Conservation (phyloP, 371 early-diverging fungal species). For the Mucor lusitanicus region DNA sequence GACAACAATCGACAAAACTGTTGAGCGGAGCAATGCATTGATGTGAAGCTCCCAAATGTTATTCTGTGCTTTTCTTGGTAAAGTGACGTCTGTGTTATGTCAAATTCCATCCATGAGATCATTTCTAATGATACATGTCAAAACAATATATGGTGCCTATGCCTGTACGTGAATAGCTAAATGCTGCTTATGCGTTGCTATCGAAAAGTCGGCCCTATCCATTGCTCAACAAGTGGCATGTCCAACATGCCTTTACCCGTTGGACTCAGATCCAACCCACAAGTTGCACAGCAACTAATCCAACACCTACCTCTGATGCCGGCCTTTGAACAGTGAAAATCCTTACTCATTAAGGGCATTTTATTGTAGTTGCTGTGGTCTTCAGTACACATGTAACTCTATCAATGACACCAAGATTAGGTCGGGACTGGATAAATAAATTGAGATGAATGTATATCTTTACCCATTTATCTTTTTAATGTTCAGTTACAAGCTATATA, state of each 20-base stretch:
- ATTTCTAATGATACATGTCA: too few species aligned
- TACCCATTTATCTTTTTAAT: conserved; percentile 7
- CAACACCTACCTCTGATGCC: neutral
- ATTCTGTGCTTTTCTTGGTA: too few species aligned
- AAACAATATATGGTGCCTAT: too few species aligned
- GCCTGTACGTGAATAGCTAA: too few species aligned
- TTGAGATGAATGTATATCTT: conserved; percentile 1
- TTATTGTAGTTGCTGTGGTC: conserved; percentile 19
- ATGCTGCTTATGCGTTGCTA: too few species aligned
- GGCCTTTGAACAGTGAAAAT: neutral
- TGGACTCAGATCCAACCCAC: neutral
- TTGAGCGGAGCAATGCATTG: neutral
- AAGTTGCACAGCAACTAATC: neutral
- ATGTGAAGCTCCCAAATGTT: too few species aligned
- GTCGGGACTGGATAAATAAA: neutral
- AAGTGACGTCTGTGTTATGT: too few species aligned
- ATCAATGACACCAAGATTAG: conserved; percentile 16
- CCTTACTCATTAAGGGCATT: conserved; percentile 18
- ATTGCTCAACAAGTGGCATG: too few species aligned
- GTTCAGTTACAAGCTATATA: neutral
- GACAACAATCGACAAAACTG: neutral
- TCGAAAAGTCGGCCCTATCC: too few species aligned
- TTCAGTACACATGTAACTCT: conserved; percentile 10
- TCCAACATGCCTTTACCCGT: too few species aligned
- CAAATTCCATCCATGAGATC: too few species aligned